Conservation (phyloP, 306 rosid species). For the Cucumis cinereus region DNA sequence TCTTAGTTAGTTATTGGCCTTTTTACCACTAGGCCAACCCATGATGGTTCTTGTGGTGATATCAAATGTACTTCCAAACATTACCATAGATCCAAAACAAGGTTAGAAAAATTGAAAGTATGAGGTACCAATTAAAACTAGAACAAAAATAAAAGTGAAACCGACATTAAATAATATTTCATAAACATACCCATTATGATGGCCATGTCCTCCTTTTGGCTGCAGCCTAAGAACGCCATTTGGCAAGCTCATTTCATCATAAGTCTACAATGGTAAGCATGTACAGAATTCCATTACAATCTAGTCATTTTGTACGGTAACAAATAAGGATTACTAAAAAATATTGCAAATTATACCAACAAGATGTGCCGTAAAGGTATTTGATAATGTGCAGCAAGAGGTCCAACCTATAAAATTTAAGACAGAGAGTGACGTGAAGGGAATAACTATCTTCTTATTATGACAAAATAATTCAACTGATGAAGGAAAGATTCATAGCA, state of each 20-base stretch:
- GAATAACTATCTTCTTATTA: background rate
- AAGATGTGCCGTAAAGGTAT: slow-evolving; percentile 86
- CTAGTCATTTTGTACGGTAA: background rate
- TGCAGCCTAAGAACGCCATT: slow-evolving; percentile 80
- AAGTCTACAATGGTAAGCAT: slow-evolving; percentile 31
- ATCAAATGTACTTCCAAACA: background rate
- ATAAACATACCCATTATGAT: slow-evolving; percentile 78
- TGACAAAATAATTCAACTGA: background rate
- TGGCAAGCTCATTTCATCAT: slow-evolving; percentile 95
- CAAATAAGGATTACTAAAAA: background rate
- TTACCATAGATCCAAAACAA: background rate
- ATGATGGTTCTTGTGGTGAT: background rate
- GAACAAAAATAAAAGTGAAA: background rate
- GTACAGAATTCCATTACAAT: background rate
- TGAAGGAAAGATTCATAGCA: background rate
- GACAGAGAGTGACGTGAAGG: background rate
- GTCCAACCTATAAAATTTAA: slow-evolving; percentile 50
- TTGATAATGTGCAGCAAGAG: slow-evolving; percentile 83
- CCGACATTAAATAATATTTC: slow-evolving; percentile 1
- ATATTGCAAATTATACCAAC: slow-evolving; percentile 32
- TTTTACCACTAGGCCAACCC: too few species aligned
- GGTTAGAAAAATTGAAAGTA: background rate
- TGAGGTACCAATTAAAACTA: background rate
- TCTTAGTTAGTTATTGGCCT: too few species aligned
- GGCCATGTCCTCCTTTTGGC: slow-evolving; percentile 88